Percentiles rank a stretch among this genome's conserved stretches.
Conservation (phyloP, 805 yeast species). For the Candida namnaoensis region DNA sequence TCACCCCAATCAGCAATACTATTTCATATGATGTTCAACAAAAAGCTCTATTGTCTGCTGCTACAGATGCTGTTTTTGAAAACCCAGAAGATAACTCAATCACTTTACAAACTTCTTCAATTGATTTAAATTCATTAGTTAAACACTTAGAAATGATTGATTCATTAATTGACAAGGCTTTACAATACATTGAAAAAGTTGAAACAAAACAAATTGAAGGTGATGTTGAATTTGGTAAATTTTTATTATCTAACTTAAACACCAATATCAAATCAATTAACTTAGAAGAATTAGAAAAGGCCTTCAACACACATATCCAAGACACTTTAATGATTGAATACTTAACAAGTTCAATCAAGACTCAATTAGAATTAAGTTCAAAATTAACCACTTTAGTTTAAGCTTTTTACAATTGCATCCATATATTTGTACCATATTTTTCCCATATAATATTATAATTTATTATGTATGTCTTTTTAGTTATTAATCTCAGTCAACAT, state of each 20-base stretch:
- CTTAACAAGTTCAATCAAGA: slow-evolving; percentile 74
- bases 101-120: slow-evolving; percentile 23
- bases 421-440: not conserved
- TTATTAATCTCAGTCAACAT: too few relatives aligned
- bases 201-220: slow-evolving; percentile 34
- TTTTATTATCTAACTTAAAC: slow-evolving; percentile 48
- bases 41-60: slow-evolving; percentile 42
- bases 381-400: slow-evolving; percentile 47
- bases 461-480: too few relatives aligned
- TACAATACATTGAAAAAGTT: slow-evolving; percentile 36
- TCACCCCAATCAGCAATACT: slow-evolving; percentile 68
- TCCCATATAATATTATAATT: too few relatives aligned
- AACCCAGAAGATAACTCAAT: slow-evolving; percentile 9
- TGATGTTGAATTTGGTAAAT: slow-evolving; percentile 56
- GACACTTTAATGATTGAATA: slow-evolving; percentile 78
- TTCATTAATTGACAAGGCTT: slow-evolving; percentile 38
- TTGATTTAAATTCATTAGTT: slow-evolving; percentile 36
- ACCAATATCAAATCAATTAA: slow-evolving; percentile 39
- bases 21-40: slow-evolving; percentile 52
- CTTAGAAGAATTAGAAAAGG: slow-evolving; percentile 41
- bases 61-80: slow-evolving; percentile 28
- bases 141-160: slow-evolving; percentile 37
- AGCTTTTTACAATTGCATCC: not conserved
- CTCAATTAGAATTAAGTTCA: slow-evolving; percentile 74
- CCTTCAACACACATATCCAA: slow-evolving; percentile 65